Percentiles rank a stretch among this genome's conserved stretches.
These are phyloP conservation scores for Trichomonas tenax DNA, from an alignment of 208 protist genomes.

Conservation along the genomic window DNA sequence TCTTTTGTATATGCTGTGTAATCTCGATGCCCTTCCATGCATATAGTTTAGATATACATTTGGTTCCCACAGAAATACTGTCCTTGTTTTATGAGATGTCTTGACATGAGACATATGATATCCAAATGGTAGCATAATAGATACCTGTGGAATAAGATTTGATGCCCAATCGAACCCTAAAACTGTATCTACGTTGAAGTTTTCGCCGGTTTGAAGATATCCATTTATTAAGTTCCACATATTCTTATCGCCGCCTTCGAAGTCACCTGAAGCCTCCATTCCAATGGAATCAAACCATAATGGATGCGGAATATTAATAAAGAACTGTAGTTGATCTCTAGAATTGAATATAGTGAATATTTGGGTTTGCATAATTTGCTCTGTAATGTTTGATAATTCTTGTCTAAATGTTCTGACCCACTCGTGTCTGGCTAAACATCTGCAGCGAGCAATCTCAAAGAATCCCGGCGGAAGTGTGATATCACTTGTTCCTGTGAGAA, in stretches of 20 bases:
- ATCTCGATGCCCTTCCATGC: background rate
- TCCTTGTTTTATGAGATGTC: background rate
- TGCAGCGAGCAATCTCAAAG: background rate
- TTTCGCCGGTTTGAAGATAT: background rate
- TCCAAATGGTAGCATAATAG: background rate
- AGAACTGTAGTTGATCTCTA: background rate
- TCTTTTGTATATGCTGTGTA: background rate
- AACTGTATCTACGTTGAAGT: background rate
- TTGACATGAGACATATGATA: background rate
- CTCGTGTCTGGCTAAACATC: background rate
- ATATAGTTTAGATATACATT: background rate
- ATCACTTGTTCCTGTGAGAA: background rate
- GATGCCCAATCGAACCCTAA: background rate
- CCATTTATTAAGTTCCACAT: background rate
- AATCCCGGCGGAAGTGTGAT: background rate
- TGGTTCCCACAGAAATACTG: background rate
- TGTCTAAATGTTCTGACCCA: background rate
- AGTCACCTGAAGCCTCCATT: background rate
- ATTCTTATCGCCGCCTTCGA: background rate
- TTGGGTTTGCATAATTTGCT: background rate
- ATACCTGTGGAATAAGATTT: background rate
- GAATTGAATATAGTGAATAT: background rate
- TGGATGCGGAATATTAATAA: background rate
- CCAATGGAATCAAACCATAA: background rate
- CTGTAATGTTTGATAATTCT: background rate